phyloP scores from a whole-genome alignment of 495 filamentous ascomycete genomes.

The Aspergillus cristatus region DNA sequence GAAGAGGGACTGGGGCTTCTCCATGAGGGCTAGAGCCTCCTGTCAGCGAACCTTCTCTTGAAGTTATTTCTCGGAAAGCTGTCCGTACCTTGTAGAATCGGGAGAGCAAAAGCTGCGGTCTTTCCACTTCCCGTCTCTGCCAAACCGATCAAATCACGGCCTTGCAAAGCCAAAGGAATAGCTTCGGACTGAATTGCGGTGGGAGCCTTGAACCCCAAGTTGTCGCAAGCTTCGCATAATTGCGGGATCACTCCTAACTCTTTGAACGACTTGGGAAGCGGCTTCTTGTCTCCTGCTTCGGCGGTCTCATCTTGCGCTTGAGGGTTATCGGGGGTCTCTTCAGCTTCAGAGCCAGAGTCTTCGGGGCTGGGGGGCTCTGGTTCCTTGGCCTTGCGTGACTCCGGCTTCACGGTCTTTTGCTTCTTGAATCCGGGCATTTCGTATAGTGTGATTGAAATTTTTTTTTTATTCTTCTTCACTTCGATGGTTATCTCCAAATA shows the following conservation, averaged over 20 bases:
- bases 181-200: conserved; percentile 70
- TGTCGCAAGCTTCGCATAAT: conserved; percentile 76
- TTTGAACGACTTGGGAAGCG: conserved; percentile 56
- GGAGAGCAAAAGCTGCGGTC: conserved; percentile 83
- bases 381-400: conserved; percentile 10
- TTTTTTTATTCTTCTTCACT: conserved; percentile 9
- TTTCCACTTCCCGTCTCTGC: conserved; percentile 95
- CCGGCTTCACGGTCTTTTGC: conserved; percentile 23
- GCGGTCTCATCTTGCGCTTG: neutral
- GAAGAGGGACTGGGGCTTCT: conserved; percentile 68
- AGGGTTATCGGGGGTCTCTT: neutral
- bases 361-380: conserved; percentile 11
- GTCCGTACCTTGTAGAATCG: conserved; percentile 61
- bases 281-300: neutral
- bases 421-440: conserved; percentile 32
- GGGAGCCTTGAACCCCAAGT: conserved; percentile 72
- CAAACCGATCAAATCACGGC: conserved; percentile 82
- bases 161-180: conserved; percentile 72
- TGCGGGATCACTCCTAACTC: conserved; percentile 82
- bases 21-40: conserved; percentile 60
- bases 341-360: conserved; percentile 5
- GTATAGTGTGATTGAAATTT: no score
- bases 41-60: conserved; percentile 1
- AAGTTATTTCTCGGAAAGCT: neutral
- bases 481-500: conserved; percentile 9